Evolutionary conservation across 208 protist genomes (phyloP), one percentile per base, ranked within the genome.

Genomic region (Trichomonas gallinae): DNA sequence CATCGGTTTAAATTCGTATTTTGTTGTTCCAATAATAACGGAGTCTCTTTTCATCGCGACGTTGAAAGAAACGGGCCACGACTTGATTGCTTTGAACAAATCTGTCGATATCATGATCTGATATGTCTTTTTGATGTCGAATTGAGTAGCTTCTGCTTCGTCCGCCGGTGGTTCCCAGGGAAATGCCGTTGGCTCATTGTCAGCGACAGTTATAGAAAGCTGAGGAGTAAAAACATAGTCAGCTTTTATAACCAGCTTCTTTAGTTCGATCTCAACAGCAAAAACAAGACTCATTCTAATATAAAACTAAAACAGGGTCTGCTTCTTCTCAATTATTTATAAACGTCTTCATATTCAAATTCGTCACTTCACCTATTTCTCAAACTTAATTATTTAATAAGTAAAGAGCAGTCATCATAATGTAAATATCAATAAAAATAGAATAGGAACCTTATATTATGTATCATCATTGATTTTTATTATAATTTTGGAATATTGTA

Each of bases 1-100:
- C n/a, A 93, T 48, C 46, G 87, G 44, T 42, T 93, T 93, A 44
- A 93, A 93, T 51, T 93, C 87, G 44, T 44, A 93, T 51, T 42
- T 93, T 9, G 40, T 48, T 4, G 87, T 93, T 93, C 44, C 40
- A 38, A 93, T 38, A 38, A 44, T 13, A 93, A 93, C 87, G 8
- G 42, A 26, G 31, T 93, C 87, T 93, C 51, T 93, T 34, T 23
- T 26, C 87, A 93, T 93, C 9, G 26, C 45, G 3, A 93, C 8
- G 31, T 93, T 93, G 26, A 93, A 31, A 38, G n/a, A 42, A 21
- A 93, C 23, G 2, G 23, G 23, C 44, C 40, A 93, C 13, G 87
- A 40, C 3, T 51, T 93, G 26, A 51, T 51, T 48, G 44, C 87
- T 15, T 93, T 44, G 46, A 93, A 93, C 15, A 93, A 23, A 51